Evolutionary conservation across 2,329 filamentous ascomycete species (phyloP), one percentile per base, ranked within the genome.

Genomic region (Penicillium brasilianum): DNA sequence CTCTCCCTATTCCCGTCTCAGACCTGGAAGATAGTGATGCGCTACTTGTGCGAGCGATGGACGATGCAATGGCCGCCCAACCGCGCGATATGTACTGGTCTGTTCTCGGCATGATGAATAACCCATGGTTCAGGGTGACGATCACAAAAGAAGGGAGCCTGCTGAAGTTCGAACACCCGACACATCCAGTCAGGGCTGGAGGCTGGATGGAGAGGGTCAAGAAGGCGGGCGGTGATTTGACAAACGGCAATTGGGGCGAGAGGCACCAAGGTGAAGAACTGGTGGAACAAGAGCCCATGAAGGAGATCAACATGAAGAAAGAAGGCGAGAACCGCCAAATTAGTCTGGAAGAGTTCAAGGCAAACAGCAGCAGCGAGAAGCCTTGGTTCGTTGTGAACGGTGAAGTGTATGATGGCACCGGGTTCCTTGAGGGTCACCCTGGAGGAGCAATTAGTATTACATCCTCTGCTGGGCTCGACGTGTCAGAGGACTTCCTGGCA

Each of bases 51-150:
- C 85, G 93, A 48, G 90, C 89, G 4, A 96, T 97, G 92, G 93
- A 97, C 68, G 93, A 97, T 66, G 86, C 89, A 57, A 89, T 97
- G 86, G 91, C 90, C 76, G 81, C 91, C 0, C 92, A 96, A 74
- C 93, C 93, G 4, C 85, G 91, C 63, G 93, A 97, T 71, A 95
- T 97, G 91, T 97, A 97, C 78, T 97, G 93, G 93, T 93, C 88
- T 62, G 92, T 96, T 2, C 80, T 97, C 41, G 93, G 93, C 0
- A 97, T 97, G 93, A 97, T 97, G 93, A 97, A 97, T 78, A 97
- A 97, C 69, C 91, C 92, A 0, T 97, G 93, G 93, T 97, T 90
- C 75, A 85, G 93, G 5, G 85, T 97, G 0, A 86, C 88, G 1
- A 90, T 97, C 57, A 85, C 87, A 55, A 88, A 88, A 58, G 88